These are phyloP conservation scores for Fagus sylvatica DNA, from an alignment of 306 rosid species.

Conservation along the genomic window DNA sequence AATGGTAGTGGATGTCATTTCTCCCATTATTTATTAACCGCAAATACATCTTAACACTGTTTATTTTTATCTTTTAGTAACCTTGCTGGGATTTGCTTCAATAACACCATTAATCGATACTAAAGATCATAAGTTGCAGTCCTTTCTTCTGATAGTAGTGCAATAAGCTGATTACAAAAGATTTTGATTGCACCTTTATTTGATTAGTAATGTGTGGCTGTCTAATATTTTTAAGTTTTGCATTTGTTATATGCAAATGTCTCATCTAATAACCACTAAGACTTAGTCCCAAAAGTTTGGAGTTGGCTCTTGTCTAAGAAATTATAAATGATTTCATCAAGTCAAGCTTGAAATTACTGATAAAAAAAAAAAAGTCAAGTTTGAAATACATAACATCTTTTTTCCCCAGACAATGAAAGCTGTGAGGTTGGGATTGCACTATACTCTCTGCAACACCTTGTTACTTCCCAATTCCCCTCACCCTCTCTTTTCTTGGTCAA, in stretches of 20 bases:
- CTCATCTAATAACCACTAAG: no score
- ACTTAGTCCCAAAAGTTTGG: no score
- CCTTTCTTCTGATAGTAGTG: not conserved
- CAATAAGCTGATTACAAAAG: not conserved
- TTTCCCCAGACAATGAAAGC: not conserved
- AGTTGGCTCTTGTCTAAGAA: not conserved
- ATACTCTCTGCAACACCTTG: not conserved
- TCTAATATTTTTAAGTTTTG: not conserved
- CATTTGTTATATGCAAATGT: not conserved
- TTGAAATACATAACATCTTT: not conserved
- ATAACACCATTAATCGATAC: not conserved
- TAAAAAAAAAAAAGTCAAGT: no score
- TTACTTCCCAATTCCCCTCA: not conserved
- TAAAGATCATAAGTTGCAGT: not conserved
- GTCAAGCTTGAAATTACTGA: not conserved
- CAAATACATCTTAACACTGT: slow-evolving; percentile 11
- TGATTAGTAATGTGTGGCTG: not conserved
- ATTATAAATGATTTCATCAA: not conserved
- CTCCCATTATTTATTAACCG: not conserved
- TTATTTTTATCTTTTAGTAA: slow-evolving; percentile 17
- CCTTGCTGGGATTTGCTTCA: not conserved
- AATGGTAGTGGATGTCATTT: not conserved
- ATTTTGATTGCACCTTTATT: not conserved
- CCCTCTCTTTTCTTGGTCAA: not conserved
- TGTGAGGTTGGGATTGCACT: not conserved